These are phyloP conservation scores for Phytomonas sp. DNA, from an alignment of 208 protist species.

Conservation along the genomic window DNA sequence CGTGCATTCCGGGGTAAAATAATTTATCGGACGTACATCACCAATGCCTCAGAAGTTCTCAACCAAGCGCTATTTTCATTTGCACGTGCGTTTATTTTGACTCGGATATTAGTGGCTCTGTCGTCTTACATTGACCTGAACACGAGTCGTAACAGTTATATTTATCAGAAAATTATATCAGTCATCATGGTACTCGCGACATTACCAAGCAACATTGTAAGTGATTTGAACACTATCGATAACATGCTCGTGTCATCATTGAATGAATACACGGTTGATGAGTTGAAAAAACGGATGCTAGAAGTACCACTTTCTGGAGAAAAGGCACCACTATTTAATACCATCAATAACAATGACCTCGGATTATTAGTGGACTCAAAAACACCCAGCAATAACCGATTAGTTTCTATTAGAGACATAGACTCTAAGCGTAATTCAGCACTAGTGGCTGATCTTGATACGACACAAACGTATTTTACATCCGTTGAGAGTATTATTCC, in stretches of 20 bases:
- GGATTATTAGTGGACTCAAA: constrained; percentile 23
- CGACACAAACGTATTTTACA: constrained; percentile 19
- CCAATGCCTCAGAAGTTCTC: constrained; percentile 14
- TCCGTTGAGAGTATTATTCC: constrained; percentile 32
- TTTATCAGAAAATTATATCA: constrained; percentile 32
- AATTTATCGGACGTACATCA: constrained; percentile 58
- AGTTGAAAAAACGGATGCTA: constrained; percentile 24
- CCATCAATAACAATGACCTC: constrained; percentile 28
- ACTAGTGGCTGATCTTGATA: constrained; percentile 17
- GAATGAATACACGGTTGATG: constrained; percentile 17
- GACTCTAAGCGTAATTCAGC: not conserved
- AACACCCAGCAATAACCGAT: not conserved
- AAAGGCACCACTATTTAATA: constrained; percentile 5
- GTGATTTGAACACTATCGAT: constrained; percentile 33
- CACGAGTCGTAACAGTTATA: constrained; percentile 17
- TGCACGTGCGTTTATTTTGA: constrained; percentile 65
- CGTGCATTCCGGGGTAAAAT: constrained; percentile 76
- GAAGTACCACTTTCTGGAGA: constrained; percentile 27
- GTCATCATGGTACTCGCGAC: constrained; percentile 31
- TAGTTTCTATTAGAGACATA: not conserved
- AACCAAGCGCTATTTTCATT: constrained; percentile 57
- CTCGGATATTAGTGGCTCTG: constrained; percentile 81
- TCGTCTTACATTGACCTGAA: constrained; percentile 55
- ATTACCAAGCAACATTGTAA: constrained; percentile 31
- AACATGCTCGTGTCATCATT: constrained; percentile 30